phyloP scores from a whole-genome alignment of 345 rosid genomes.

The Mallotus nudiflorus region DNA sequence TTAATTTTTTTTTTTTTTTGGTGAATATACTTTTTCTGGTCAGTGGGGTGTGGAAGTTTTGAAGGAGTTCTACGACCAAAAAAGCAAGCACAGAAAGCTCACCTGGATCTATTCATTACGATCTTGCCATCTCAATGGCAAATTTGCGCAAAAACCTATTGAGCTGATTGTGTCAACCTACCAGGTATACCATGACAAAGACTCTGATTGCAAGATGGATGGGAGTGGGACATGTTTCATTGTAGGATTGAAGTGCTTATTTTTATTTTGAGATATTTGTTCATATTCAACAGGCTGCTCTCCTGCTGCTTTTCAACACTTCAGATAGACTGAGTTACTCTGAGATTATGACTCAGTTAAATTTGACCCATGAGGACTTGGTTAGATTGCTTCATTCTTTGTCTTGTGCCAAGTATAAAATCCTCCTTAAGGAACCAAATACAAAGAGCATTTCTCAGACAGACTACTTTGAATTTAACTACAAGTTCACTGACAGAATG shows the following conservation, averaged over 20 bases:
- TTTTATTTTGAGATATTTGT: background rate
- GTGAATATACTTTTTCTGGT: slow-evolving; percentile 43
- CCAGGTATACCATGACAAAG: slow-evolving; percentile 51
- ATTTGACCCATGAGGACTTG: slow-evolving; percentile 81
- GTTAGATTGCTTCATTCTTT: slow-evolving; percentile 84
- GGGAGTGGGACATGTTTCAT: background rate
- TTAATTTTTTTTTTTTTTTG: background rate
- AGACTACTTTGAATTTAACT: slow-evolving; percentile 28
- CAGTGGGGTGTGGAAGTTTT: slow-evolving; percentile 66
- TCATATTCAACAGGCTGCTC: slow-evolving; percentile 61
- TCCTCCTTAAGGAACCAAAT: slow-evolving; percentile 30
- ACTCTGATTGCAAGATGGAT: background rate
- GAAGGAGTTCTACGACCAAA: slow-evolving; percentile 57
- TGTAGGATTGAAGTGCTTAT: slow-evolving; percentile 1
- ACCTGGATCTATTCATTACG: slow-evolving; percentile 75
- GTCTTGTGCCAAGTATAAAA: slow-evolving; percentile 32
- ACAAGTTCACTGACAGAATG: slow-evolving; percentile 81
- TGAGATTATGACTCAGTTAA: slow-evolving; percentile 78
- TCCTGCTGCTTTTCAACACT: slow-evolving; percentile 77
- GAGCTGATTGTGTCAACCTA: slow-evolving; percentile 71
- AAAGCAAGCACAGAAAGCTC: slow-evolving; percentile 67
- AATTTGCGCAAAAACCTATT: slow-evolving; percentile 59
- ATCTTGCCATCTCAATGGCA: slow-evolving; percentile 55
- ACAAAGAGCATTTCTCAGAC: slow-evolving; percentile 23
- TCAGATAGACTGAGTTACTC: slow-evolving; percentile 75